These are phyloP conservation scores for Solanum infundibuliforme DNA, from an alignment of 257 asterid genomes.

Conservation along the genomic window DNA sequence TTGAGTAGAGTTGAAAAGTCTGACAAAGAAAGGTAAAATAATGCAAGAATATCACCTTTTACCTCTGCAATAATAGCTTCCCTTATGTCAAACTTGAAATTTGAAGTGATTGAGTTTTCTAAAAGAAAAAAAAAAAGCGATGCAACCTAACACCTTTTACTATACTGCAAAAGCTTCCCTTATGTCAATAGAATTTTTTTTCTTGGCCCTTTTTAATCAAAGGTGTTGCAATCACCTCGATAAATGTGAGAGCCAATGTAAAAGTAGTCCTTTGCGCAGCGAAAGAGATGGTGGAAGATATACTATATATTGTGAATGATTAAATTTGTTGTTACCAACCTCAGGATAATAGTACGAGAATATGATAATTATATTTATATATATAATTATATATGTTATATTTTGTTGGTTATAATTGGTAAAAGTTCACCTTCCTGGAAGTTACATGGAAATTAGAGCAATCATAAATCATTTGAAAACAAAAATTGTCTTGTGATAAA, in stretches of 20 bases:
- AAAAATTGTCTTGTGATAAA: not conserved
- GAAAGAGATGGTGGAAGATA: not conserved
- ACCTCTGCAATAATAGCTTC: not conserved
- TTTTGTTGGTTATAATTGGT: not conserved
- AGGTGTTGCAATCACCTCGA: not conserved
- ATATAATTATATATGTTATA: not conserved
- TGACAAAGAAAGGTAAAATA: too few species aligned
- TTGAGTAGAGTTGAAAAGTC: too few species aligned
- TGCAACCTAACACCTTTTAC: too few species aligned
- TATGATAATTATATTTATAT: not conserved
- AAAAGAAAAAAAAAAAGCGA: too few species aligned
- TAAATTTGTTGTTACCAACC: not conserved
- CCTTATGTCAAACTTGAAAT: not conserved
- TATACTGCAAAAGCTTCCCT: not conserved
- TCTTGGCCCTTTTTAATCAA: not conserved
- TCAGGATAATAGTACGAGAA: not conserved
- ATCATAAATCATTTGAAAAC: not conserved
- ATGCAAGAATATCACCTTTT: not conserved
- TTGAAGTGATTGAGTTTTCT: not conserved
- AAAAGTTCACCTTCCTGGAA: constrained; percentile 9
- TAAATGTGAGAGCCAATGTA: not conserved
- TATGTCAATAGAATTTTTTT: not conserved
- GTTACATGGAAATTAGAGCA: not conserved
- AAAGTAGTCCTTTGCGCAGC: not conserved
- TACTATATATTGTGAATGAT: not conserved